Percentiles rank a stretch among this genome's conserved stretches.
Evolutionary conservation across 148 eudicot genomes (phyloP).

Genomic region (Silene conica): DNA sequence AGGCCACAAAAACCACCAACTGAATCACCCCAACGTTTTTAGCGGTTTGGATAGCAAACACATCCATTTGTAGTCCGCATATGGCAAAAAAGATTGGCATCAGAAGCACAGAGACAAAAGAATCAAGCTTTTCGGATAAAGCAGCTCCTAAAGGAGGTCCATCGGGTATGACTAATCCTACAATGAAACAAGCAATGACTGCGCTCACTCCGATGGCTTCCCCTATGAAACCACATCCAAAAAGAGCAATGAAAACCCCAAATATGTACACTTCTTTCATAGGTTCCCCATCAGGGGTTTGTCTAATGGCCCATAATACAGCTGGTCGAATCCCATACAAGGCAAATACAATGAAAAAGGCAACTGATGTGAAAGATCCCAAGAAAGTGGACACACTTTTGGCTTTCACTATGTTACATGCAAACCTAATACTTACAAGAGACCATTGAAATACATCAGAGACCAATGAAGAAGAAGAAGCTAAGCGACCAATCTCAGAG

Average conservation of each 20-base stretch:
- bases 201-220: constrained; percentile 40
- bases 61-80: constrained; percentile 34
- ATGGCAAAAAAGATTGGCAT: constrained; percentile 42
- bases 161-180: constrained; percentile 45
- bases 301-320: constrained; percentile 35
- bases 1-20: constrained; percentile 32
- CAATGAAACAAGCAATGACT: constrained; percentile 26
- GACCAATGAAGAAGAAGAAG: constrained; percentile 43
- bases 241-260: constrained; percentile 24
- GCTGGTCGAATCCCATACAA: constrained; percentile 42
- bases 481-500: constrained; percentile 42
- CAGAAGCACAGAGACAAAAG: constrained; percentile 34
- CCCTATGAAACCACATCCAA: constrained; percentile 33
- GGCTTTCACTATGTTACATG: constrained; percentile 18
- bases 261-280: constrained; percentile 38
- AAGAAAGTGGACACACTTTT: constrained; percentile 22
- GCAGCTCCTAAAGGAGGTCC: constrained; percentile 53
- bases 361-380: constrained; percentile 30
- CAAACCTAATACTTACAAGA: constrained; percentile 20
- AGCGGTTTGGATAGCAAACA: constrained; percentile 27
- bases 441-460: constrained; percentile 39
- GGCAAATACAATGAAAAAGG: constrained; percentile 22
- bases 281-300: constrained; percentile 40
- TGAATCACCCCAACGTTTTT: constrained; percentile 35
- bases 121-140: constrained; percentile 37